phyloP scores from a whole-genome alignment of 2,329 filamentous ascomycete species.

The Clathrospora elynae region DNA sequence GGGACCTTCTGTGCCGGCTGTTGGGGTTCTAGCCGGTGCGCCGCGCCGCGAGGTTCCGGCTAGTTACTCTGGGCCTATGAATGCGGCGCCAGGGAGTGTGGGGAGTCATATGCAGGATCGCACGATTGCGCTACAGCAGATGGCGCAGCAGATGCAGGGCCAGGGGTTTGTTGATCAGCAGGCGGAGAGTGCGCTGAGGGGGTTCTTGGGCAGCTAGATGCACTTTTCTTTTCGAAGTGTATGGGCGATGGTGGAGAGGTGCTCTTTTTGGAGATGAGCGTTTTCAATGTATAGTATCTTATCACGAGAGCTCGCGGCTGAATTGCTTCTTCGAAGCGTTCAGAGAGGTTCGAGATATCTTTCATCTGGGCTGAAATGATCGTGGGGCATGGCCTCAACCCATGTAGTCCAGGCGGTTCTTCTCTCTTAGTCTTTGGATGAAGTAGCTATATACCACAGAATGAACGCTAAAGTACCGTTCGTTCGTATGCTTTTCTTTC shows the following conservation, averaged over 20 bases:
- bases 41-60: not conserved
- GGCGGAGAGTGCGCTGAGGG: slow-evolving; percentile 35
- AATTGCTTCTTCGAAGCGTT: no score
- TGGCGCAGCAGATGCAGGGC: slow-evolving; percentile 15
- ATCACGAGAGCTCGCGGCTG: no score
- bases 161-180: slow-evolving; percentile 29
- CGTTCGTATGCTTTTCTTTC: no score
- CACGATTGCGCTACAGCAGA: slow-evolving; percentile 13
- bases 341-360: no score
- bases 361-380: no score
- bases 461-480: no score
- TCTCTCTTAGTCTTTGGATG: no score
- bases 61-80: not conserved
- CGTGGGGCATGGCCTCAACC: no score
- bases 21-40: not conserved
- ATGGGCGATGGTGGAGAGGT: not conserved
- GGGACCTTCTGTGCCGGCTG: not conserved
- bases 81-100: slow-evolving; percentile 8
- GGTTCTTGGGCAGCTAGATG: slow-evolving; percentile 25
- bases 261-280: not conserved
- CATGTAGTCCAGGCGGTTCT: no score
- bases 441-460: no score
- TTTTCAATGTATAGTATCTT: no score
- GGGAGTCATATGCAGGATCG: slow-evolving; percentile 8
- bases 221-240: no score